Evolutionary conservation across 1,284 basidiomycete genomes (phyloP), one percentile per base, ranked within the genome.

Genomic region (Apiotrichum siamense): DNA sequence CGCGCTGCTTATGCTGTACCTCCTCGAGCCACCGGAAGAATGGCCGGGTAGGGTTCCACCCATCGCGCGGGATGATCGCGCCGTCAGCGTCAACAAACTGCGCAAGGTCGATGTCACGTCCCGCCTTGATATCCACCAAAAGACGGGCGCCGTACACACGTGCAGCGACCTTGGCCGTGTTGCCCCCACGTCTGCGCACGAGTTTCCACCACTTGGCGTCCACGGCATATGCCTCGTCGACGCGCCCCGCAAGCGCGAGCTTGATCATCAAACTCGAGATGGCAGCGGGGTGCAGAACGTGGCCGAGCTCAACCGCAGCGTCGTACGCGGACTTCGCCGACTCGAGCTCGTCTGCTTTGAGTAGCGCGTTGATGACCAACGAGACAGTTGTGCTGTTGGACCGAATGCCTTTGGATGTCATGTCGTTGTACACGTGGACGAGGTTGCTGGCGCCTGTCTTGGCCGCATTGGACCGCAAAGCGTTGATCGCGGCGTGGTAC

Each of bases 211-310:
- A 43, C 5, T n/a, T 13, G 18, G 41, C 24, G 43, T 68, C 65
- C 1, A 62, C 59, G 7, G 44, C 39, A 27, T 60, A 52, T 1
- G 66, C 66, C 5, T 65, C 61, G 17, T 49, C 57, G 11, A 46
- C 23, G 24, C 60, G 47, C 7, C 49, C 58, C 0, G 29, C 35
- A 2, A 54, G 40, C 1, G 60, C 60, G 3, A 70, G 58, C 27
- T 50, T 50, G 17, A 63, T 47, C 62, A 71, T 69, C 10, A 71
- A 50, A 17, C 58, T 45, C 11, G 66, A 63, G 11, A 66, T 54
- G 1, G 57, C 53, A 29, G 40, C 44, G 3, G 67, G 64, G 35
- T 58, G 62, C 18, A 63, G 35, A 1, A 44, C 33, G 3, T 55
- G 27, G 4, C 27, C 23, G 11, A 33, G 15, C 18, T 52, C 27